Evolutionary conservation across 164 flowering plant genomes (phyloP).

Genomic region (Annona cherimola): DNA sequence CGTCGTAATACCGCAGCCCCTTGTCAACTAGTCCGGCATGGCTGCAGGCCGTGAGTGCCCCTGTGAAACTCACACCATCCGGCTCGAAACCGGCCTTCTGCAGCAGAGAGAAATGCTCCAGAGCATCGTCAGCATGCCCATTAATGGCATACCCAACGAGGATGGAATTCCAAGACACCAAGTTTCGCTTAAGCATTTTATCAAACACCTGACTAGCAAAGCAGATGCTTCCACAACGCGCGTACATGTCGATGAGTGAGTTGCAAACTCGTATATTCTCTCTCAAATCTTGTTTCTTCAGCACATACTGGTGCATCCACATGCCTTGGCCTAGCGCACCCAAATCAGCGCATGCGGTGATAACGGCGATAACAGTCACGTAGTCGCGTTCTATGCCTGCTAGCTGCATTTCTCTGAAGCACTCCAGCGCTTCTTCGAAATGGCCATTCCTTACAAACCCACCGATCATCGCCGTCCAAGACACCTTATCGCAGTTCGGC

Average conservation of each 20-base stretch:
- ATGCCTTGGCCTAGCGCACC: conserved; percentile 9
- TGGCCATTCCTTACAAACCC: conserved; percentile 13
- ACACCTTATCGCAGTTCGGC: conserved; percentile 10
- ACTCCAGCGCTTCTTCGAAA: conserved; percentile 11
- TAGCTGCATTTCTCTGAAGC: conserved; percentile 11
- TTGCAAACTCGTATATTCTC: conserved; percentile 5
- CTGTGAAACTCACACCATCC: conserved; percentile 9
- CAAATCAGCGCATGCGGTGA: conserved; percentile 11
- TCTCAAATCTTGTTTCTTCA: not conserved
- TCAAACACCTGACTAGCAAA: conserved; percentile 10
- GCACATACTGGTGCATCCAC: conserved; percentile 5
- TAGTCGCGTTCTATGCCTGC: conserved; percentile 4
- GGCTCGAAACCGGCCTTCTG: conserved; percentile 12
- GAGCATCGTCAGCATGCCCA: conserved; percentile 9
- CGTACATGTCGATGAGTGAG: conserved; percentile 12
- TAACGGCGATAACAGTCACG: conserved; percentile 5
- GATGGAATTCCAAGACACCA: conserved; percentile 15
- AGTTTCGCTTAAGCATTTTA: conserved; percentile 1
- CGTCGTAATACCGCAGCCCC: conserved; percentile 10
- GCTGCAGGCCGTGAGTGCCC: conserved; percentile 14
- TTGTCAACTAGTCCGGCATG: conserved; percentile 11
- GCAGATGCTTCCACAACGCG: conserved; percentile 11
- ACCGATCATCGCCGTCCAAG: conserved; percentile 15
- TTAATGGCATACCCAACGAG: conserved; percentile 12
- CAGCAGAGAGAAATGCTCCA: conserved; percentile 6